Percentiles rank a stretch among this genome's conserved stretches.
These are phyloP conservation scores for Myxozyma sirexii DNA, from an alignment of 805 yeast species.

Conservation along the genomic window DNA sequence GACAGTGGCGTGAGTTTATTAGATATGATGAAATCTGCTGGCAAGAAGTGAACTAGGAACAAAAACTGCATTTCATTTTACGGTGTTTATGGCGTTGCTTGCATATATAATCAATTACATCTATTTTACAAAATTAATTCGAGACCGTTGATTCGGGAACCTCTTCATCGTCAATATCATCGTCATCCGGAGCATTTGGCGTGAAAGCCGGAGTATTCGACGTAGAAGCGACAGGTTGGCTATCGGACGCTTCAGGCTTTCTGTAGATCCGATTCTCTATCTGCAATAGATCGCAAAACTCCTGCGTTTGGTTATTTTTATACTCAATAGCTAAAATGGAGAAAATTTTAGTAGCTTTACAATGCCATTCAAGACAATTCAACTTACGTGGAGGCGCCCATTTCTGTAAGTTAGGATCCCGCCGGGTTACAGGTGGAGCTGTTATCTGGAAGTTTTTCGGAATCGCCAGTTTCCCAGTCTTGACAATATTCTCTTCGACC, in stretches of 20 bases:
- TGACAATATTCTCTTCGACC: conserved; percentile 40
- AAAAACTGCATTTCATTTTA: no score
- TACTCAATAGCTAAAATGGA: conserved; percentile 16
- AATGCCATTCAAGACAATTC: background rate
- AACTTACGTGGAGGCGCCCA: conserved; percentile 3
- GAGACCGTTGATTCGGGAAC: no score
- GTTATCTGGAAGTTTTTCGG: conserved; percentile 39
- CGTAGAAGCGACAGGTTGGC: no score
- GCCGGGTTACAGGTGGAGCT: conserved; percentile 20
- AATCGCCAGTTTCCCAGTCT: conserved; percentile 34
- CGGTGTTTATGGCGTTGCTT: no score
- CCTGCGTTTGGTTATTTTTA: conserved; percentile 39
- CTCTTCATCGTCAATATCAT: background rate
- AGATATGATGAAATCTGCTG: conserved; percentile 24
- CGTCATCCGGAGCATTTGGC: background rate
- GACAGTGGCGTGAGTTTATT: conserved; percentile 14
- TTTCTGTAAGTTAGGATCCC: background rate
- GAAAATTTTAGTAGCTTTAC: background rate
- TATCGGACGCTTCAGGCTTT: no score
- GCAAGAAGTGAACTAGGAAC: background rate
- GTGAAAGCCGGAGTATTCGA: no score
- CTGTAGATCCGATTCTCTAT: conserved; percentile 33
- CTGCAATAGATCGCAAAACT: conserved; percentile 36
- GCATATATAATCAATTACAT: background rate
- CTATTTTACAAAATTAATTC: background rate